phyloP scores from a whole-genome alignment of 2,329 filamentous ascomycete species.

The Monosporascus sp. region DNA sequence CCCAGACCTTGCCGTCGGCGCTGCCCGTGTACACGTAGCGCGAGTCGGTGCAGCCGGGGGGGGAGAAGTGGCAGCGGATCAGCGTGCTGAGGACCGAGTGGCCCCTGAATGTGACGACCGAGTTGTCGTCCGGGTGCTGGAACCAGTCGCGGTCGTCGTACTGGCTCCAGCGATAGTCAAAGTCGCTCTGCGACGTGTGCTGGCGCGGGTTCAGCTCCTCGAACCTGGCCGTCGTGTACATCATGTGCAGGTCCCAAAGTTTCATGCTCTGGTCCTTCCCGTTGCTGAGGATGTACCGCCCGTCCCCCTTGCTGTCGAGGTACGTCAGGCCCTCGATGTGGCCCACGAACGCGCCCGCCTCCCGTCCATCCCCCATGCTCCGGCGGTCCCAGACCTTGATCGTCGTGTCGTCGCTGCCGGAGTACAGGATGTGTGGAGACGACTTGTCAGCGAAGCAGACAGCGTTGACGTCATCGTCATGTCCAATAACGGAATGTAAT shows the following conservation, averaged over 20 bases:
- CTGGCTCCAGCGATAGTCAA: slow-evolving; percentile 67
- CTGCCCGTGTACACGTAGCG: slow-evolving; percentile 92
- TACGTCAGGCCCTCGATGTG: slow-evolving; percentile 64
- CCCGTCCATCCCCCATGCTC: slow-evolving; percentile 79
- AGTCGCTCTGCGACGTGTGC: slow-evolving; percentile 51
- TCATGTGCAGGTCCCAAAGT: slow-evolving; percentile 90
- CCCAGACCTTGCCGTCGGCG: slow-evolving; percentile 80
- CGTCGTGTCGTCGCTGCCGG: slow-evolving; percentile 88
- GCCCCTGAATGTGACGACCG: slow-evolving; percentile 86
- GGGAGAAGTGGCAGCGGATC: slow-evolving; percentile 93
- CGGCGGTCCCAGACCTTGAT: slow-evolving; percentile 95
- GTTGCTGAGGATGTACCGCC: slow-evolving; percentile 83
- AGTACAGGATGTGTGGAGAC: slow-evolving; percentile 92
- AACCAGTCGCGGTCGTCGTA: slow-evolving; percentile 64
- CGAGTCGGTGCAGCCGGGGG: slow-evolving; percentile 77
- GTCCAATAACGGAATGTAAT: slow-evolving; percentile 70
- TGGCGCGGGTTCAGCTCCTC: slow-evolving; percentile 49
- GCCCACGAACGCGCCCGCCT: slow-evolving; percentile 61
- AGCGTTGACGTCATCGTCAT: slow-evolving; percentile 88
- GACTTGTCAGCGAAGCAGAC: slow-evolving; percentile 89
- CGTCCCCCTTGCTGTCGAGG: slow-evolving; percentile 65
- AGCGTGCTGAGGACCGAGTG: slow-evolving; percentile 85
- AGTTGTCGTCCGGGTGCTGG: slow-evolving; percentile 80
- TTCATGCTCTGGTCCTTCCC: slow-evolving; percentile 97
- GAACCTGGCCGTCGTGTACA: slow-evolving; percentile 67